phyloP scores from a whole-genome alignment of 2,329 filamentous ascomycete genomes.

The Colletotrichum costaricense region DNA sequence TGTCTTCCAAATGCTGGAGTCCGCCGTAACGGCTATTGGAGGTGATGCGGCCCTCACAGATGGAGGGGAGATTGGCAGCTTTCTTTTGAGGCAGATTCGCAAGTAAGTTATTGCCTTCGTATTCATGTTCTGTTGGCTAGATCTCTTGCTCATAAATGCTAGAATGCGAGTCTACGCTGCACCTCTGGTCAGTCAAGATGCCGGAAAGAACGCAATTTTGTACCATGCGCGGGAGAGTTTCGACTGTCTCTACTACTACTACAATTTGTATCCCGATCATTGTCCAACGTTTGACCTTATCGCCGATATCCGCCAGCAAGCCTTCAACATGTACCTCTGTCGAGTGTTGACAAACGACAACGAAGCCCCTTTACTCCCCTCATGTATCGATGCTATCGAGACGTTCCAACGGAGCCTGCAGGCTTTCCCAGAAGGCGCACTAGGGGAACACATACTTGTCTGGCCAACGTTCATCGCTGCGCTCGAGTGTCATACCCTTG shows the following conservation, averaged over 20 bases:
- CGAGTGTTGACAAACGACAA: background rate
- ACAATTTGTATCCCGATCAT: conserved; percentile 9
- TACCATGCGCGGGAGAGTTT: conserved; percentile 15
- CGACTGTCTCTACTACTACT: conserved; percentile 26
- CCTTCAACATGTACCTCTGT: conserved; percentile 21
- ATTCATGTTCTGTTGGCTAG: background rate
- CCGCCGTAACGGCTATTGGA: conserved; percentile 41
- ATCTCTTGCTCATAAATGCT: too few relatives aligned
- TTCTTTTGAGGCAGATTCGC: conserved; percentile 17
- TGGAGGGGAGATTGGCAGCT: background rate
- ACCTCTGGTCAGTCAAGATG: conserved; percentile 1
- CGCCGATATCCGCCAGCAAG: conserved; percentile 18
- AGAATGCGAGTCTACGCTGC: conserved; percentile 25
- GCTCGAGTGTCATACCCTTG: conserved; percentile 4
- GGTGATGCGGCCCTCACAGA: conserved; percentile 23
- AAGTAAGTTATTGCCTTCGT: conserved; percentile 2
- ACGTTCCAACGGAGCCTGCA: background rate
- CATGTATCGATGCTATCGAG: background rate
- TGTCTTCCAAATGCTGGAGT: conserved; percentile 41
- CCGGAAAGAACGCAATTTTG: conserved; percentile 2
- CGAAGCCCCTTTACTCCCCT: background rate
- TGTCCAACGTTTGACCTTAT: conserved; percentile 8
- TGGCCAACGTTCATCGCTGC: conserved; percentile 27
- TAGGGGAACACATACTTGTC: conserved; percentile 18
- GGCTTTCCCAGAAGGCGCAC: conserved; percentile 1